A percentile compares a stretch with the other conserved stretches of the same genome.
Conservation (phyloP, 306 rosid species). For the Sicyos edulis region DNA sequence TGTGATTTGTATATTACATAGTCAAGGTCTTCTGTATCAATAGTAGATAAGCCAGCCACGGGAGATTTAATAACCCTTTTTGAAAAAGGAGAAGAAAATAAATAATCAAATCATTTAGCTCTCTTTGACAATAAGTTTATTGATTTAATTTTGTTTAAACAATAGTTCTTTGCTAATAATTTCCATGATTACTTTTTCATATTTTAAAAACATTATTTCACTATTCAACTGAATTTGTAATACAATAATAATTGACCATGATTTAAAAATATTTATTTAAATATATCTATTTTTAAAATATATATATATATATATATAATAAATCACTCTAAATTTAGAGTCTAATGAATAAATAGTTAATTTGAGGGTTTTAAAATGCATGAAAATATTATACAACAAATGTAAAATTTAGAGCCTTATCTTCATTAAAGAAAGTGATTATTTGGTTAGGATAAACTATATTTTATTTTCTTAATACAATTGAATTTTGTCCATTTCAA, state of each 20-base stretch:
- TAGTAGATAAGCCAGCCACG: background rate
- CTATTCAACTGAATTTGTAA: background rate
- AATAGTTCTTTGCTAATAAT: background rate
- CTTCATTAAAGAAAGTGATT: too few relatives aligned
- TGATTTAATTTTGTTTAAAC: background rate
- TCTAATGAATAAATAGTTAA: too few relatives aligned
- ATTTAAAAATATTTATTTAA: too few relatives aligned
- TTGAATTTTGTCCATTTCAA: too few relatives aligned
- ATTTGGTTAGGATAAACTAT: too few relatives aligned
- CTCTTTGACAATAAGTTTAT: background rate
- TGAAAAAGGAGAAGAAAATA: background rate
- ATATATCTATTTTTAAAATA: too few relatives aligned
- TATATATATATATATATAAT: too few relatives aligned
- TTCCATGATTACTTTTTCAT: constrained; percentile 4
- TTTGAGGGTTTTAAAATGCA: too few relatives aligned
- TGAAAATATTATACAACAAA: too few relatives aligned
- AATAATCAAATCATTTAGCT: background rate
- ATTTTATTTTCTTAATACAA: too few relatives aligned
- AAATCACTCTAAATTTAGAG: too few relatives aligned
- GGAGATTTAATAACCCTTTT: background rate
- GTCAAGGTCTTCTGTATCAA: background rate
- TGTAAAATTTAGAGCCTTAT: too few relatives aligned
- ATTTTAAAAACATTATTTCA: background rate
- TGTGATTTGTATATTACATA: background rate
- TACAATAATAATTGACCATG: background rate